Evolutionary conservation across 306 rosid species (phyloP).

Genomic region (Fragaria nilgerrensis): DNA sequence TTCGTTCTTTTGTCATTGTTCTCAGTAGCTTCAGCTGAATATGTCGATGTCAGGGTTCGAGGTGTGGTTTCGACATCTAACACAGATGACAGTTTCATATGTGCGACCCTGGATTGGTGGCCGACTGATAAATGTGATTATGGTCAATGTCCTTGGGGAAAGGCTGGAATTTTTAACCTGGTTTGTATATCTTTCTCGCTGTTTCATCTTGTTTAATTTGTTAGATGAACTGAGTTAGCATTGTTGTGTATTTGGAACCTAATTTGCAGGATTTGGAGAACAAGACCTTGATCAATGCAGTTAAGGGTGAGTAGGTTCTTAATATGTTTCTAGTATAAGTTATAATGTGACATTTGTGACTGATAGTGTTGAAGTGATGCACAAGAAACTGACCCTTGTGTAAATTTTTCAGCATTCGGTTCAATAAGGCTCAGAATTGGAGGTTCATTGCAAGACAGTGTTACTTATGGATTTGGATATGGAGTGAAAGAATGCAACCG

Average conservation of each 20-base stretch:
- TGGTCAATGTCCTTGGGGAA: constrained; percentile 55
- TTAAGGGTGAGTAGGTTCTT: constrained; percentile 41
- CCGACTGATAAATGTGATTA: constrained; percentile 59
- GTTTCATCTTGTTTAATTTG: background rate
- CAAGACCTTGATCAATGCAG: constrained; percentile 43
- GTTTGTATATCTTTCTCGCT: constrained; percentile 12
- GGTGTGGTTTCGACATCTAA: constrained; percentile 39
- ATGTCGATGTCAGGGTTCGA: constrained; percentile 34
- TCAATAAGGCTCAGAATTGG: constrained; percentile 63
- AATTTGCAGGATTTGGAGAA: constrained; percentile 50
- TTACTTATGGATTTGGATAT: constrained; percentile 47
- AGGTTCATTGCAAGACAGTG: constrained; percentile 65
- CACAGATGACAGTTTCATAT: constrained; percentile 53
- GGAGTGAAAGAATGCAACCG: constrained; percentile 21
- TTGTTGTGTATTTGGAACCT: background rate
- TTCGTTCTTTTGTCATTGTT: constrained; percentile 16
- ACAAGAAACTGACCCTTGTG: background rate
- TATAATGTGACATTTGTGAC: background rate
- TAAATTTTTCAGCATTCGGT: constrained; percentile 38
- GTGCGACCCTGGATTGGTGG: constrained; percentile 81
- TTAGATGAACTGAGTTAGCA: background rate
- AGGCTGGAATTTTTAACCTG: constrained; percentile 47
- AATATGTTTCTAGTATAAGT: background rate
- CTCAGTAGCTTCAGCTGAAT: constrained; percentile 25
- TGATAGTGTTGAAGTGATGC: background rate